Conservation (phyloP, 805 yeast species). For the Candida koratica region DNA sequence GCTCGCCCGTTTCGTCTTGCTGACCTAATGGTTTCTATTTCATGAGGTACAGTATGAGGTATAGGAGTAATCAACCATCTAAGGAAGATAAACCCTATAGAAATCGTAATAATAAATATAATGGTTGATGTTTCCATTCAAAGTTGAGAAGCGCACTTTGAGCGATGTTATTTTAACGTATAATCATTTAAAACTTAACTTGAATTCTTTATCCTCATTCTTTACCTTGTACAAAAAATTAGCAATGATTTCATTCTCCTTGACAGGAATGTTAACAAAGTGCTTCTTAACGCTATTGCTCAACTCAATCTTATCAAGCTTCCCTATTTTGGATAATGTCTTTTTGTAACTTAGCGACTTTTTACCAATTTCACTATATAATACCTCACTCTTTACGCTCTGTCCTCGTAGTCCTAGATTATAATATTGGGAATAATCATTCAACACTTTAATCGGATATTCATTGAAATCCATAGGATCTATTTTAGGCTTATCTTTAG, state of each 20-base stretch:
- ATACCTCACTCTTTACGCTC: constrained; percentile 64
- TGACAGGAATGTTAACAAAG: constrained; percentile 52
- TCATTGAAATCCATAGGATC: constrained; percentile 68
- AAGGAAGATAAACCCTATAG: constrained; percentile 54
- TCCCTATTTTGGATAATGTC: constrained; percentile 23
- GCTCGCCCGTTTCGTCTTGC: background rate
- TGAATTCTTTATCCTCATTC: constrained; percentile 53
- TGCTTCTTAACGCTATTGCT: constrained; percentile 64
- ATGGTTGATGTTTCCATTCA: constrained; percentile 59
- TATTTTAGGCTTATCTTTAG: constrained; percentile 46
- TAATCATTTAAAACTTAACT: constrained; percentile 32
- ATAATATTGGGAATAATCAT: constrained; percentile 64
- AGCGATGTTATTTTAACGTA: too few relatives aligned
- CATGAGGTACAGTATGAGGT: constrained; percentile 31
- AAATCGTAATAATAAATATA: constrained; percentile 45
- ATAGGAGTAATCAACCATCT: constrained; percentile 66
- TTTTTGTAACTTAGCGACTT: constrained; percentile 47
- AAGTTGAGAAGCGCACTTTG: too few relatives aligned
- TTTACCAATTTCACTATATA: constrained; percentile 70
- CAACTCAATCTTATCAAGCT: constrained; percentile 55
- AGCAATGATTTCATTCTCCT: constrained; percentile 84
- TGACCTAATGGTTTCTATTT: constrained; percentile 14
- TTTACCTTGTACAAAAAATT: constrained; percentile 83
- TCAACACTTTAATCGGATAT: constrained; percentile 58
- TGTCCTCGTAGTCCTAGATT: constrained; percentile 53